A percentile compares a stretch with the other conserved stretches of the same genome.
These are phyloP conservation scores for Schizonepeta tenuifolia DNA, from an alignment of 257 asterid genomes.

Conservation along the genomic window DNA sequence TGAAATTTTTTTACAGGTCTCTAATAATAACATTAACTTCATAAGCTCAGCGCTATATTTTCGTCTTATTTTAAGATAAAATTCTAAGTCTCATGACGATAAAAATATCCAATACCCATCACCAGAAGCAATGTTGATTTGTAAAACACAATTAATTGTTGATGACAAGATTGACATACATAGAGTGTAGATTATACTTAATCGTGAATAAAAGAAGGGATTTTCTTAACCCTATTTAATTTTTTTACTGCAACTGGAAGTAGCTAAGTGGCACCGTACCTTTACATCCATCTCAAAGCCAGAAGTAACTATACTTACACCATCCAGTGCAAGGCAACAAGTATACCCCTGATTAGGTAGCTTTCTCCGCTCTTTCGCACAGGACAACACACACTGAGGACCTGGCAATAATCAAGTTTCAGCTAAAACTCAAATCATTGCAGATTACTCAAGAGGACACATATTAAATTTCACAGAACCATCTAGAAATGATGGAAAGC, in stretches of 20 bases:
- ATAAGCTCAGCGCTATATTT: conserved; percentile 1
- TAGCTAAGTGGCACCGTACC: conserved; percentile 46
- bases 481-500: conserved; percentile 19
- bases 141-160: conserved; percentile 1
- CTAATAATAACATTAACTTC: conserved; percentile 15
- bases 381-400: conserved; percentile 87
- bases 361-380: conserved; percentile 87
- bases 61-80: conserved; percentile 10
- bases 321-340: conserved; percentile 99
- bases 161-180: conserved; percentile 10
- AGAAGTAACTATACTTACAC: conserved; percentile 79
- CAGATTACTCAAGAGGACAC: conserved; percentile 16
- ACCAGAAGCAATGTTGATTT: neutral
- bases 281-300: conserved; percentile 87
- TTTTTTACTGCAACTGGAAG: neutral
- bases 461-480: conserved; percentile 13
- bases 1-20: conserved; percentile 8
- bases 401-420: conserved; percentile 53
- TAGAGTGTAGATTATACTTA: neutral
- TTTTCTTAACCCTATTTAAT: neutral
- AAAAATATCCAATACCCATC: neutral
- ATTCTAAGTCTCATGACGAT: conserved; percentile 18
- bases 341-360: conserved; percentile 85
- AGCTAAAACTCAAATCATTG: conserved; percentile 27
- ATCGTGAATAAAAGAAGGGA: conserved; percentile 11